These are phyloP conservation scores for Penicillium bovifimosum DNA, from an alignment of 495 filamentous ascomycete species.

Conservation along the genomic window DNA sequence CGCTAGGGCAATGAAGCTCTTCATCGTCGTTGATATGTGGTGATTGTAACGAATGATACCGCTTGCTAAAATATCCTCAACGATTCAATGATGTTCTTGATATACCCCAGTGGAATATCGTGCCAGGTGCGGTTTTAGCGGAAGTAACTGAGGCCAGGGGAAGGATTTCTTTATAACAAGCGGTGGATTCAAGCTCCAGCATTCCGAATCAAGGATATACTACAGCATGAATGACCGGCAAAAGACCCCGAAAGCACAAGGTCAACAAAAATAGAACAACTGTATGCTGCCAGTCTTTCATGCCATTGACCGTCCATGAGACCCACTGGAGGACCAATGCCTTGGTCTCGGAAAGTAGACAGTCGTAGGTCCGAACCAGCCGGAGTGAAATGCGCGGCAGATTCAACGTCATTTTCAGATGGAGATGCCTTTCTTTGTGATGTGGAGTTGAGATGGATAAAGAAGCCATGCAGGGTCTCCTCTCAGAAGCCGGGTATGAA, in stretches of 20 bases:
- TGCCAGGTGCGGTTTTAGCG: background rate
- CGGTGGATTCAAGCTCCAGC: constrained; percentile 1
- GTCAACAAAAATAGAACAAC: constrained; percentile 11
- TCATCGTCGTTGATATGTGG: constrained; percentile 22
- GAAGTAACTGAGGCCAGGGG: background rate
- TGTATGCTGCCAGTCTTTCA: background rate
- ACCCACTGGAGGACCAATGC: constrained; percentile 1
- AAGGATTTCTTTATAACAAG: constrained; percentile 16
- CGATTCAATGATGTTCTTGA: background rate
- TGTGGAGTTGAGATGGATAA: constrained; percentile 19
- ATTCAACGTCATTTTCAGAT: constrained; percentile 20
- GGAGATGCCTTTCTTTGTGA: constrained; percentile 5
- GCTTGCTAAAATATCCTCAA: background rate
- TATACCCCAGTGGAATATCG: background rate
- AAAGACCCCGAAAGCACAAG: constrained; percentile 7
- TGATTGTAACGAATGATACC: constrained; percentile 12
- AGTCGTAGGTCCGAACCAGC: constrained; percentile 16
- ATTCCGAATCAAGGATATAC: constrained; percentile 12
- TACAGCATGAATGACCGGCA: constrained; percentile 4
- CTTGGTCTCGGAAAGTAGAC: constrained; percentile 6
- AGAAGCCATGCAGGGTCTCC: constrained; percentile 5
- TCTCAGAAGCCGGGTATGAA: background rate
- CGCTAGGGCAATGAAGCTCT: constrained; percentile 30
- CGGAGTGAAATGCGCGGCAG: constrained; percentile 15
- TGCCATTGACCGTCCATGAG: constrained; percentile 9